Percentiles rank a stretch among this genome's conserved stretches.
Evolutionary conservation across 305 asterid species (phyloP).

Genomic region (Rubia peregrina): DNA sequence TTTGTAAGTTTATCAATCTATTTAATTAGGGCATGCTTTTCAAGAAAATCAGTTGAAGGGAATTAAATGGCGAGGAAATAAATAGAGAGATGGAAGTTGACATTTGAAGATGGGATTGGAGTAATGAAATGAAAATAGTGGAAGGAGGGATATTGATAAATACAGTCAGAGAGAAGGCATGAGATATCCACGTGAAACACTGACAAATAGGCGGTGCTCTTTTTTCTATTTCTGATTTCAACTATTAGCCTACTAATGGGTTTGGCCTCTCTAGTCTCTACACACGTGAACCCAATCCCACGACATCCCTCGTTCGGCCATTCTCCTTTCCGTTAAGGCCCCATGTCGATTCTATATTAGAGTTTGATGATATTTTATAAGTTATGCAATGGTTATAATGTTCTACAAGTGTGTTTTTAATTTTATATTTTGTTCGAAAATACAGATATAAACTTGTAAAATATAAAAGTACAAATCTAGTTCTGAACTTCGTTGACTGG

Average conservation of each 20-base stretch:
- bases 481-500: too few species aligned
- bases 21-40: neutral
- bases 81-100: neutral
- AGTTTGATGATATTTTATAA: too few species aligned
- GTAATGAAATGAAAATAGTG: neutral
- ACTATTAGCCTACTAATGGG: neutral
- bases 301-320: slow-evolving; percentile 9
- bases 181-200: slow-evolving; percentile 55
- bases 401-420: too few species aligned
- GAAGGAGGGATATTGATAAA: neutral
- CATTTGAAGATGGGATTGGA: neutral
- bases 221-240: neutral
- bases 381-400: too few species aligned
- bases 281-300: slow-evolving; percentile 40
- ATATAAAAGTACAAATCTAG: too few species aligned
- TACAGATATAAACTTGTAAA: too few species aligned
- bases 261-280: neutral
- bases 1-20: neutral
- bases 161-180: slow-evolving; percentile 24
- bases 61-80: neutral
- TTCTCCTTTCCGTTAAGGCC: slow-evolving; percentile 6
- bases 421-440: too few species aligned
- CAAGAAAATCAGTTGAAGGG: neutral
- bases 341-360: too few species aligned
- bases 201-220: slow-evolving; percentile 45